phyloP scores from a whole-genome alignment of 2,329 filamentous ascomycete species.

The Chaetomiaceae sp. region DNA sequence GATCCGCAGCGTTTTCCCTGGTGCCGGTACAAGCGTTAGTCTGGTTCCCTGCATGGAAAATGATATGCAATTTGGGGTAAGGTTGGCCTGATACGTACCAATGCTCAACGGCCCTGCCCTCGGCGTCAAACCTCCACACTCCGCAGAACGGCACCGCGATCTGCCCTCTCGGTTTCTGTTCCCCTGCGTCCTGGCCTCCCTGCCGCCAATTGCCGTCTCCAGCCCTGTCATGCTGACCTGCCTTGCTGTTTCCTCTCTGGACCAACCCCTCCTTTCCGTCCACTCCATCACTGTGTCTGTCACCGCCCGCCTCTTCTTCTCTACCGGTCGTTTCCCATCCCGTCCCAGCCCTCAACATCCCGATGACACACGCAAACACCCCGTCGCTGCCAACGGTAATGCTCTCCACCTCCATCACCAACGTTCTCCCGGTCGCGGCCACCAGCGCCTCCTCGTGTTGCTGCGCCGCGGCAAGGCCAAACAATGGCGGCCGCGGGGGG shows the following conservation, averaged over 20 bases:
- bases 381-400: slow-evolving; percentile 9
- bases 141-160: slow-evolving; percentile 21
- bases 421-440: slow-evolving; percentile 9
- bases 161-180: not conserved
- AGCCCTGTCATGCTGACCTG: not conserved
- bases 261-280: not conserved
- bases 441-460: slow-evolving; percentile 17
- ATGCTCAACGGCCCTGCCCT: slow-evolving; percentile 19
- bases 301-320: too few species aligned
- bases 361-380: slow-evolving; percentile 22
- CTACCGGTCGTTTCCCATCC: too few species aligned
- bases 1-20: slow-evolving; percentile 20
- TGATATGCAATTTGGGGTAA: too few species aligned
- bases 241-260: not conserved
- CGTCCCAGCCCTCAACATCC: slow-evolving; percentile 14
- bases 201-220: too few species aligned
- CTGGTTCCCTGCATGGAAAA: too few species aligned
- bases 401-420: slow-evolving; percentile 21
- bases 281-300: not conserved
- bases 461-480: slow-evolving; percentile 17
- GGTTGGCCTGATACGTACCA: too few species aligned
- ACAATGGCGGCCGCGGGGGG: slow-evolving; percentile 2
- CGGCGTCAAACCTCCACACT: slow-evolving; percentile 20
- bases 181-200: not conserved
- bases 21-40: not conserved